These are phyloP conservation scores for Beta lomatogona DNA, from an alignment of 179 eudicot species.

Conservation along the genomic window DNA sequence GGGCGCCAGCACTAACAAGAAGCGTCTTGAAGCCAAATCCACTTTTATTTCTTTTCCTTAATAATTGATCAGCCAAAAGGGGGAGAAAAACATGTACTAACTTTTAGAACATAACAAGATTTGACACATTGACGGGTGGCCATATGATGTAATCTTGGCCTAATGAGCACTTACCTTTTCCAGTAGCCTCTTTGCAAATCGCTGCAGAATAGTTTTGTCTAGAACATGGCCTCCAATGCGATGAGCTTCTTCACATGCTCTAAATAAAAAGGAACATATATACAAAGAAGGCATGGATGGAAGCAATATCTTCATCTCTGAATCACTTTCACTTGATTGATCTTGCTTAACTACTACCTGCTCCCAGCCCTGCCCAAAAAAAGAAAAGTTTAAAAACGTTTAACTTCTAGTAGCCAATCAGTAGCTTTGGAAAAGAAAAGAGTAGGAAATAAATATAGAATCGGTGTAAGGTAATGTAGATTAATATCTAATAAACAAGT, in stretches of 20 bases:
- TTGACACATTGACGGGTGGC: neutral
- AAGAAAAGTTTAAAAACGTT: neutral
- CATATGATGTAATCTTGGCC: neutral
- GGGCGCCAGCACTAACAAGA: neutral
- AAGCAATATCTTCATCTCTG: slow-evolving; percentile 87
- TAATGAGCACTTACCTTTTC: slow-evolving; percentile 59
- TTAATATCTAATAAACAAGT: neutral
- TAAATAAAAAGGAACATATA: slow-evolving; percentile 71
- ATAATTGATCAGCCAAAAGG: neutral
- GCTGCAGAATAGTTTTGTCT: slow-evolving; percentile 77
- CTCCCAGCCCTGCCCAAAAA: slow-evolving; percentile 82
- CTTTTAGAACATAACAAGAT: neutral
- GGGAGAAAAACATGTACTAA: neutral
- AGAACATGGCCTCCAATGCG: slow-evolving; percentile 96
- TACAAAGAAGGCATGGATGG: slow-evolving; percentile 92
- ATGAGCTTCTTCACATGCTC: slow-evolving; percentile 92
- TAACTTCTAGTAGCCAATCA: neutral
- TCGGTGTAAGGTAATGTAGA: neutral
- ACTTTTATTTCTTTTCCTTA: neutral
- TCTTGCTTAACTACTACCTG: slow-evolving; percentile 83
- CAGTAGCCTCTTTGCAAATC: slow-evolving; percentile 61
- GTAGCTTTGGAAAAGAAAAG: neutral
- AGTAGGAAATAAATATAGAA: neutral
- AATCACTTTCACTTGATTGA: slow-evolving; percentile 59
- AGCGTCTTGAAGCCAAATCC: neutral